A percentile compares a stretch with the other conserved stretches of the same genome.
Evolutionary conservation across 371 early-diverging fungal species (phyloP).

Genomic region (Conidiobolus incongruus): DNA sequence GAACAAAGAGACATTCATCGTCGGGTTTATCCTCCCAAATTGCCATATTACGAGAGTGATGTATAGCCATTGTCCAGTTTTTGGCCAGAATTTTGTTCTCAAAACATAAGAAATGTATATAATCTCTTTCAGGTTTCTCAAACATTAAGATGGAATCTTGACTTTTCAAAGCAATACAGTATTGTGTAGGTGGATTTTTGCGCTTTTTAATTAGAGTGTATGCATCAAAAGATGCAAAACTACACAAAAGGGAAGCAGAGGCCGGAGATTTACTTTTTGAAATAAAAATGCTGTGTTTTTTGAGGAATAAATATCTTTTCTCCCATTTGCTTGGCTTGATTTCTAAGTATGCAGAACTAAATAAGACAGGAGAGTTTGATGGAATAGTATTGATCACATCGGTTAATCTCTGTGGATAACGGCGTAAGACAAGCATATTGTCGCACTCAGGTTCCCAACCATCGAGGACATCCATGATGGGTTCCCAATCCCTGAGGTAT

Average conservation of each 20-base stretch:
- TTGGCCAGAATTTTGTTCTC: conserved; percentile 44
- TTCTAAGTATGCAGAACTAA: conserved; percentile 30
- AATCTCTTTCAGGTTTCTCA: conserved; percentile 61
- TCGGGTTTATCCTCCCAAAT: not conserved
- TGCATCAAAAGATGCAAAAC: conserved; percentile 49
- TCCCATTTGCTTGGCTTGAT: conserved; percentile 40
- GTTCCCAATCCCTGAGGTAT: conserved; percentile 58
- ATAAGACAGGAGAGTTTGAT: conserved; percentile 1
- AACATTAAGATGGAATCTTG: conserved; percentile 47
- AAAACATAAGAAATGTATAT: conserved; percentile 52
- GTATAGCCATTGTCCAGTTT: conserved; percentile 45
- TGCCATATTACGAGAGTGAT: not conserved
- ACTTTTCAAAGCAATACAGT: conserved; percentile 63
- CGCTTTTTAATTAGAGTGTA: conserved; percentile 38
- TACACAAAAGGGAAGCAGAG: conserved; percentile 30
- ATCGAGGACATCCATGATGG: conserved; percentile 36
- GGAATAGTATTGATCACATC: not conserved
- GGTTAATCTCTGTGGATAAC: not conserved
- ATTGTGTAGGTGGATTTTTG: conserved; percentile 49
- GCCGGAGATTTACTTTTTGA: too few relatives aligned
- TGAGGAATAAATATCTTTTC: conserved; percentile 25
- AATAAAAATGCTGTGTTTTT: conserved; percentile 24
- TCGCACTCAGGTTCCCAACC: conserved; percentile 39
- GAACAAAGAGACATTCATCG: not conserved
- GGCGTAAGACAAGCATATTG: conserved; percentile 29